Percentiles rank a stretch among this genome's conserved stretches.
phyloP scores from a whole-genome alignment of 805 yeast species.

The Kazachstania martiniae region DNA sequence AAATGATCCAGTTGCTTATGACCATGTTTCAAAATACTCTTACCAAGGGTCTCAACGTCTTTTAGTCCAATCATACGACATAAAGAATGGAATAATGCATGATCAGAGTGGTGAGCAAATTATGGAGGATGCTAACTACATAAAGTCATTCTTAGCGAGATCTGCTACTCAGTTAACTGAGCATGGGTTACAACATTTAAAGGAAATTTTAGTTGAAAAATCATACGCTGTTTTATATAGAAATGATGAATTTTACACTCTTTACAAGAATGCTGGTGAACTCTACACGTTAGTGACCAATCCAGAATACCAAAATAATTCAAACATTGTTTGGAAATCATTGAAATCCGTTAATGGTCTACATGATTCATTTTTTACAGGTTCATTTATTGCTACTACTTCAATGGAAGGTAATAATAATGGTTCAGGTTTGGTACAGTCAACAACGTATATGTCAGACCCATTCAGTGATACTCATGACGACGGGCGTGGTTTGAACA shows the following conservation, averaged over 20 bases:
- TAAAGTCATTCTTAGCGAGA: slow-evolving; percentile 41
- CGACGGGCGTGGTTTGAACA: not conserved
- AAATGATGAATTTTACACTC: slow-evolving; percentile 79
- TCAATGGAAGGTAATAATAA: slow-evolving; percentile 3
- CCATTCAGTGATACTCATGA: slow-evolving; percentile 10
- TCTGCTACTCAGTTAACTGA: slow-evolving; percentile 70
- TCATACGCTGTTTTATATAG: slow-evolving; percentile 67
- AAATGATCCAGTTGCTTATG: slow-evolving; percentile 25
- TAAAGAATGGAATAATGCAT: slow-evolving; percentile 16
- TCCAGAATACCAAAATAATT: slow-evolving; percentile 40
- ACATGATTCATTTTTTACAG: slow-evolving; percentile 60
- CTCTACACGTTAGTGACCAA: slow-evolving; percentile 69
- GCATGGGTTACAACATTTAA: slow-evolving; percentile 46
- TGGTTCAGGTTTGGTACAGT: not conserved
- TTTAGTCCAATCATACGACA: slow-evolving; percentile 37
- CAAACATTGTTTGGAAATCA: slow-evolving; percentile 72
- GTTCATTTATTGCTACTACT: slow-evolving; percentile 43
- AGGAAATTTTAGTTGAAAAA: slow-evolving; percentile 36
- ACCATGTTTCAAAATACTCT: slow-evolving; percentile 33
- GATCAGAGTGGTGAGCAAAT: slow-evolving; percentile 21
- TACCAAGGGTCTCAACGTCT: slow-evolving; percentile 53
- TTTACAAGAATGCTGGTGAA: slow-evolving; percentile 39
- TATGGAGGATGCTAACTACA: slow-evolving; percentile 26
- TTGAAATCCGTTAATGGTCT: slow-evolving; percentile 55
- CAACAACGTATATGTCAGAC: slow-evolving; percentile 7